Evolutionary conservation across 2,329 filamentous ascomycete genomes (phyloP).

Genomic region (Ophiosphaerella herpotricha): DNA sequence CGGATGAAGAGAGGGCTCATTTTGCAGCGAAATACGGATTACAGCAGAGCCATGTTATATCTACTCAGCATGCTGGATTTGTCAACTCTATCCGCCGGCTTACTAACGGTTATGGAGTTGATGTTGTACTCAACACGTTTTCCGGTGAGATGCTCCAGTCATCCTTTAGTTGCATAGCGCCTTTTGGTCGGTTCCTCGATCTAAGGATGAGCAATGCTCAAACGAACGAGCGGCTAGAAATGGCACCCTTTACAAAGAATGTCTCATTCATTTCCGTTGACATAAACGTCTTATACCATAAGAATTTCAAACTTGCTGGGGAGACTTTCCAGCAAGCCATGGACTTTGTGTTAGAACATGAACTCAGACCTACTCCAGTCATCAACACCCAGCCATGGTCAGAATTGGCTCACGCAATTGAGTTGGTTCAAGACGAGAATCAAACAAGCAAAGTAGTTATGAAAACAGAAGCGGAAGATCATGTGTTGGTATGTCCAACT

Average conservation of each 20-base stretch:
- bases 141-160: constrained; percentile 36
- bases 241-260: constrained; percentile 20
- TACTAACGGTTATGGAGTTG: constrained; percentile 33
- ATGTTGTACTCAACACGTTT: constrained; percentile 36
- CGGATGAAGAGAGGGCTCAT: constrained; percentile 12
- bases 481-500: constrained; percentile 7
- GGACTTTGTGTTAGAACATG: background rate
- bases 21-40: constrained; percentile 11
- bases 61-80: constrained; percentile 27
- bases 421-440: constrained; percentile 14
- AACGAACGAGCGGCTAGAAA: constrained; percentile 15
- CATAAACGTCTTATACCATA: constrained; percentile 4
- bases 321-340: constrained; percentile 11
- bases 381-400: constrained; percentile 6
- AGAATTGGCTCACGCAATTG: constrained; percentile 14
- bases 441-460: constrained; percentile 9
- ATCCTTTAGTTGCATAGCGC: constrained; percentile 53
- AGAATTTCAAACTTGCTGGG: constrained; percentile 6
- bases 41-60: constrained; percentile 30
- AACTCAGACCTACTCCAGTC: background rate
- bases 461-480: background rate
- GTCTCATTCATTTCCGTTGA: constrained; percentile 16
- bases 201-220: constrained; percentile 12
- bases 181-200: constrained; percentile 26
- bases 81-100: constrained; percentile 7